These are phyloP conservation scores for Macroventuria anomochaeta DNA, from an alignment of 2,329 filamentous ascomycete species.

Conservation along the genomic window DNA sequence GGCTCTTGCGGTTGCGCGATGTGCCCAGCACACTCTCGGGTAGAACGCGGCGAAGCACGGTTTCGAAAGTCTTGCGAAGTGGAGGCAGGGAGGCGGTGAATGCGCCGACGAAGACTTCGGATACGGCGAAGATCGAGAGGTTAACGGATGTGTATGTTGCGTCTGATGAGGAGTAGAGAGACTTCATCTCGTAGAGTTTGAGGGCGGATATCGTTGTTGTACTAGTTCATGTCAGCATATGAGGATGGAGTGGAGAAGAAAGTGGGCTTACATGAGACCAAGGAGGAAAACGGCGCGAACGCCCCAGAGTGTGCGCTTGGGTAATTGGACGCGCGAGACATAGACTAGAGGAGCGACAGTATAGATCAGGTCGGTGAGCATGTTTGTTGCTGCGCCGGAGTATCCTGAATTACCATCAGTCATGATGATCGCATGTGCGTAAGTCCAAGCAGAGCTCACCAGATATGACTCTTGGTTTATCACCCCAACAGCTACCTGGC, in stretches of 20 bases:
- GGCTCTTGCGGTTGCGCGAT: conserved; percentile 4
- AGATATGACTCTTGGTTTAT: conserved; percentile 33
- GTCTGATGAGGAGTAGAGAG: conserved; percentile 27
- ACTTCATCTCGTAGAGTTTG: conserved; percentile 37
- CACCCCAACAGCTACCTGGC: conserved; percentile 33
- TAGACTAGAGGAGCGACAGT: conserved; percentile 34
- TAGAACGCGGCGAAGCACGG: conserved; percentile 23
- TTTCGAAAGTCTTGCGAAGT: conserved; percentile 36
- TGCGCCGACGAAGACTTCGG: conserved; percentile 37
- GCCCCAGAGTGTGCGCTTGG: conserved; percentile 35
- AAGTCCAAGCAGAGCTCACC: background rate
- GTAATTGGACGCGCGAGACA: conserved; percentile 32
- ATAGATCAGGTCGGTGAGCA: conserved; percentile 34
- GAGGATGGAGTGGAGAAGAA: too few relatives aligned
- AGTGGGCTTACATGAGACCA: conserved; percentile 30
- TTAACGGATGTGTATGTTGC: conserved; percentile 32
- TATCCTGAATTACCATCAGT: conserved; percentile 21
- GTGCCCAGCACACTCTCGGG: conserved; percentile 28
- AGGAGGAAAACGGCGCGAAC: conserved; percentile 37
- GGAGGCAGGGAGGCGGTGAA: conserved; percentile 38
- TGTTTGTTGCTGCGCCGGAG: conserved; percentile 34
- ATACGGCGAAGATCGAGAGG: conserved; percentile 32
- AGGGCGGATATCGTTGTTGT: conserved; percentile 36
- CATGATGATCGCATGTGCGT: background rate
- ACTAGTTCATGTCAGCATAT: conserved; percentile 14